These are phyloP conservation scores for Colletotrichum sp. DNA, from an alignment of 2,329 filamentous ascomycete genomes.

Conservation along the genomic window DNA sequence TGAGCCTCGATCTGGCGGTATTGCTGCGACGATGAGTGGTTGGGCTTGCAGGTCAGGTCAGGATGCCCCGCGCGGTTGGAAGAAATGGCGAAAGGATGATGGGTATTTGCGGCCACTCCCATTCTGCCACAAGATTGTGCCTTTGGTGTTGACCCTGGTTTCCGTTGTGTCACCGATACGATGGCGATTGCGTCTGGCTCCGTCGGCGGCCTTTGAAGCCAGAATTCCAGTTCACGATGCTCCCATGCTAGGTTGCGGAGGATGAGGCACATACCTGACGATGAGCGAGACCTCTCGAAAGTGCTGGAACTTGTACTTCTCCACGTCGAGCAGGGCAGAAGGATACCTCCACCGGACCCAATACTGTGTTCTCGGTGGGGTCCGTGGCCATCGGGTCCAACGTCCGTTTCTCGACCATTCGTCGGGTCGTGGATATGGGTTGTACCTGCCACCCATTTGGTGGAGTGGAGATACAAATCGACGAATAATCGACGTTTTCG, in stretches of 20 bases:
- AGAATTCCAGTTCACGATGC: conserved; percentile 1
- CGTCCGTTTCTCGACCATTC: neutral
- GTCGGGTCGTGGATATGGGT: neutral
- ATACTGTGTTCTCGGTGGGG: neutral
- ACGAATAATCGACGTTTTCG: conserved; percentile 8
- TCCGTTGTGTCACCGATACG: neutral
- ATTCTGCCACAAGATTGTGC: neutral
- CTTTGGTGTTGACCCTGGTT: neutral
- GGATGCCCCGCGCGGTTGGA: neutral
- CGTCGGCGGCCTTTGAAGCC: neutral
- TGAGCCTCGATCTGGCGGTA: neutral
- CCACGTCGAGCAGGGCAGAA: neutral
- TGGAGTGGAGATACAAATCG: conserved; percentile 3
- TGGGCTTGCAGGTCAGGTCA: neutral
- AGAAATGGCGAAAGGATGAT: neutral
- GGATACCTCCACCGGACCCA: neutral
- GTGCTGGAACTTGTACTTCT: conserved; percentile 3
- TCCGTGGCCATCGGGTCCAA: neutral
- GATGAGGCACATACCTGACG: neutral
- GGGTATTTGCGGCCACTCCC: neutral
- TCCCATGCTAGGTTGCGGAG: neutral
- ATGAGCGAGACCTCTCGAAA: neutral
- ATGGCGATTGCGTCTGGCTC: neutral
- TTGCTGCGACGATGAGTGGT: neutral
- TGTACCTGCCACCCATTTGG: neutral